These are phyloP conservation scores for Podochytrium sp. DNA, from an alignment of 192 early-diverging fungal species.

Conservation along the genomic window DNA sequence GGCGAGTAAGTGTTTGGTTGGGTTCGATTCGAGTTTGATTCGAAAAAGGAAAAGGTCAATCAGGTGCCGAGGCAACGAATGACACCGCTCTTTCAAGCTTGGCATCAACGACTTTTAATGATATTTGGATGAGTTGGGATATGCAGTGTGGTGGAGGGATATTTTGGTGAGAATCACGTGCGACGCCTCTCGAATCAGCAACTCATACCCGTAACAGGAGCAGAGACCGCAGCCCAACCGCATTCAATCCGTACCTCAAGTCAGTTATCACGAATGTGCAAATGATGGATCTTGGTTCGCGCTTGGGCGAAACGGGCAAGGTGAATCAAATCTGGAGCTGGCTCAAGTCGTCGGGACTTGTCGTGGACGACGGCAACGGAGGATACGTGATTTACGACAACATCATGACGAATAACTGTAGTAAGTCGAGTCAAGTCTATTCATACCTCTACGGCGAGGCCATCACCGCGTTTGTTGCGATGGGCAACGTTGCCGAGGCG, in stretches of 20 bases:
- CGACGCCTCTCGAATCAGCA: not conserved
- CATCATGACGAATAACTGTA: not conserved
- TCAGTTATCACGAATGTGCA: slow-evolving; percentile 51
- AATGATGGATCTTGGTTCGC: slow-evolving; percentile 38
- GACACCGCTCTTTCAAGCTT: not conserved
- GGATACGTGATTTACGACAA: slow-evolving; percentile 19
- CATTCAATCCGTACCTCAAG: slow-evolving; percentile 34
- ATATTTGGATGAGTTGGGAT: slow-evolving; percentile 8
- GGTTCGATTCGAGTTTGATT: slow-evolving; percentile 29
- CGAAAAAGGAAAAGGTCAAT: slow-evolving; percentile 17
- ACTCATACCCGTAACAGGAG: not conserved
- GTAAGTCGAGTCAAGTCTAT: not conserved
- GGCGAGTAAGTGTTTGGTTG: not conserved
- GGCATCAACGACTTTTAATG: slow-evolving; percentile 1
- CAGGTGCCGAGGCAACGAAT: not conserved
- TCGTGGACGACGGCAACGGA: not conserved
- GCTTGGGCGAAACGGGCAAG: slow-evolving; percentile 41
- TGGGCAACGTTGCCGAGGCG: slow-evolving; percentile 12
- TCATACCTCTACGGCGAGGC: slow-evolving; percentile 32
- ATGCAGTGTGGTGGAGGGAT: slow-evolving; percentile 11
- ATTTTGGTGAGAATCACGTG: slow-evolving; percentile 2
- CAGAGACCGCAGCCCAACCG: slow-evolving; percentile 29
- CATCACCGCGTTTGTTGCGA: slow-evolving; percentile 11
- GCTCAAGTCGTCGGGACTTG: slow-evolving; percentile 32
- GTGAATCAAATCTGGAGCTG: slow-evolving; percentile 37